Base-by-base conservation (phyloP, 345 rosid genomes). In the Eutrema heterophyllum region DNA sequence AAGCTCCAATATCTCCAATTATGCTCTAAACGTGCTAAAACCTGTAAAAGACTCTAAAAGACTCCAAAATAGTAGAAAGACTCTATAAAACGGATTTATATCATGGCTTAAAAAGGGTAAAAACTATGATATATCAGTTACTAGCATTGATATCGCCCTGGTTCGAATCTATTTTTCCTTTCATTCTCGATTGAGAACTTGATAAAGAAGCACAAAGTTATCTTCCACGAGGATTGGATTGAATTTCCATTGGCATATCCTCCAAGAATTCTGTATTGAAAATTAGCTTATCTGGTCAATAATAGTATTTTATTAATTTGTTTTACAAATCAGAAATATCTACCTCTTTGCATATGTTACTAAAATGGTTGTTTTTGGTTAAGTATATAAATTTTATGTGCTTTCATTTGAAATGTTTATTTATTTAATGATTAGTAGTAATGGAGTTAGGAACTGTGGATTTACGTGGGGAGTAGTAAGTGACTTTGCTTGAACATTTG, bases 81-180 rank as follows among this genome's bases (percentile, higher is more conserved):
- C n/a, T n/a, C n/a, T n/a, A n/a, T n/a, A n/a, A n/a, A n/a, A n/a
- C n/a, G n/a, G n/a, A n/a, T n/a, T n/a, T n/a, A n/a, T n/a, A n/a
- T n/a, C n/a, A n/a, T n/a, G n/a, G n/a, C n/a, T n/a, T n/a, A n/a
- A n/a, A n/a, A n/a, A n/a, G n/a, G n/a, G n/a, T n/a, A n/a, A n/a
- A n/a, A n/a, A n/a, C n/a, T n/a, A n/a, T n/a, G n/a, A n/a, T n/a
- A n/a, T n/a, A n/a, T n/a, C n/a, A n/a, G n/a, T 90, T 74, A 95
- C 98, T 53, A 92, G 99, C 87, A 90, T 95, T 67, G 99, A 95
- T 83, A 90, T 95, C 68, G 97, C 98, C 67, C 71, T 92, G 92
- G 99, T 95, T 86, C 55, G 57, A 57, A 46, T 70, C 8, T 64
- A 2, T n/a, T 40, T 57, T 52, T 60, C 4, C 26, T 46, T 70